A percentile compares a stretch with the other conserved stretches of the same genome.
These are phyloP conservation scores for Galium porrigens DNA, from an alignment of 305 asterid genomes.

Conservation along the genomic window DNA sequence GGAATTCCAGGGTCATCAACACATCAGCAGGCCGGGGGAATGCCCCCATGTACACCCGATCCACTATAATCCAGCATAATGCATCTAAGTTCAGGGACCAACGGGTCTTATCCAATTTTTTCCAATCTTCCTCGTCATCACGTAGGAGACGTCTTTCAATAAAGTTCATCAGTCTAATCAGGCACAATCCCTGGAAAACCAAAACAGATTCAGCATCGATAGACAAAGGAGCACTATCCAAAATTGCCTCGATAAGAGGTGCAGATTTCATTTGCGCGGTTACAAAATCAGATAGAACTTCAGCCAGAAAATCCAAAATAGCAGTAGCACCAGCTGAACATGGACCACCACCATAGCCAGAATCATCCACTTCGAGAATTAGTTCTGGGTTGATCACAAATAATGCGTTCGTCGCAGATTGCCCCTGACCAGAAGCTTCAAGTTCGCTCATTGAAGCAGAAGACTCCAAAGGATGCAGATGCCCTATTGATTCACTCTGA, in stretches of 20 bases:
- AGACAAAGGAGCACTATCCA: conserved; percentile 74
- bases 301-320: conserved; percentile 81
- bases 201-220: conserved; percentile 79
- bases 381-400: conserved; percentile 49
- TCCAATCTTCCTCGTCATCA: conserved; percentile 88
- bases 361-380: conserved; percentile 88
- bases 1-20: conserved; percentile 77
- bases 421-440: conserved; percentile 48
- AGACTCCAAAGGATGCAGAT: conserved; percentile 47
- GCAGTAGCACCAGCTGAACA: conserved; percentile 98
- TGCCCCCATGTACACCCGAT: conserved; percentile 95
- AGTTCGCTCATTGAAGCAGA: conserved; percentile 16
- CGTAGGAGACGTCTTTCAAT: conserved; percentile 90
- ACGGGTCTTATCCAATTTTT: conserved; percentile 72
- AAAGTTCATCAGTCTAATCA: conserved; percentile 83
- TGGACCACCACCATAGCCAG: conserved; percentile 99
- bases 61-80: conserved; percentile 83
- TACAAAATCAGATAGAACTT: conserved; percentile 73
- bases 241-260: conserved; percentile 53
- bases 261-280: conserved; percentile 83
- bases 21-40: conserved; percentile 86
- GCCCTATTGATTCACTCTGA: conserved; percentile 46
- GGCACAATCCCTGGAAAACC: conserved; percentile 93
- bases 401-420: conserved; percentile 35
- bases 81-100: conserved; percentile 58